These are phyloP conservation scores for Lithohypha guttulata DNA, from an alignment of 2,329 filamentous ascomycete genomes.

Conservation along the genomic window DNA sequence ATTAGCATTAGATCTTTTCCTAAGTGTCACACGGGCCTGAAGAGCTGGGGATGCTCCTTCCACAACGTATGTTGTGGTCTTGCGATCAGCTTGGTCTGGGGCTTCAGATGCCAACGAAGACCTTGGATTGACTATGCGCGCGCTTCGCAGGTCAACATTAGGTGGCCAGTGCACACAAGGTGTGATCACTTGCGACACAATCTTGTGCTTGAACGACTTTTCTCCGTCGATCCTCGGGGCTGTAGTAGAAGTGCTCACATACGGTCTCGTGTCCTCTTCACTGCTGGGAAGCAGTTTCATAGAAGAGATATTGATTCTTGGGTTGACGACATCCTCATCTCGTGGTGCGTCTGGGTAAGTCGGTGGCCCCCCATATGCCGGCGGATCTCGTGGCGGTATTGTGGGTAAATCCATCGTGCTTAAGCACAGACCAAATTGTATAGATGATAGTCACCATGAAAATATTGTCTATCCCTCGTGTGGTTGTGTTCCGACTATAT, in stretches of 20 bases:
- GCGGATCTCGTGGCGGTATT: slow-evolving; percentile 22
- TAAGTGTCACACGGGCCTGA: slow-evolving; percentile 22
- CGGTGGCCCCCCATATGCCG: slow-evolving; percentile 35
- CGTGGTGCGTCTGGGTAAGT: slow-evolving; percentile 26
- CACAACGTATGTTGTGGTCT: slow-evolving; percentile 10
- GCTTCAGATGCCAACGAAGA: slow-evolving; percentile 17
- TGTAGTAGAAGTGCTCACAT: slow-evolving; percentile 25
- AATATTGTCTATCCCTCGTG: not conserved
- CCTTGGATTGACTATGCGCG: slow-evolving; percentile 16
- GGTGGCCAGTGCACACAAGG: slow-evolving; percentile 17
- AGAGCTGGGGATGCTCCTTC: slow-evolving; percentile 17
- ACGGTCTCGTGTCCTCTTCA: slow-evolving; percentile 31
- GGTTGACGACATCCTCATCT: slow-evolving; percentile 25
- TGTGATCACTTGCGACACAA: slow-evolving; percentile 10
- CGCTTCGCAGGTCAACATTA: slow-evolving; percentile 8
- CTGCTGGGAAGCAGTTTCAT: slow-evolving; percentile 37
- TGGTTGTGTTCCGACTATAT: not conserved
- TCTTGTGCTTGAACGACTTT: slow-evolving; percentile 18
- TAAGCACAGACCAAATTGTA: slow-evolving; percentile 1
- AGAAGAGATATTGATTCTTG: slow-evolving; percentile 29
- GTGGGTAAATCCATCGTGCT: slow-evolving; percentile 5
- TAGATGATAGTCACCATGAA: slow-evolving; percentile 1
- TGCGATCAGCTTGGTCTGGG: slow-evolving; percentile 14
- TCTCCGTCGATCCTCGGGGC: slow-evolving; percentile 11
- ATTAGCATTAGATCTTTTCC: slow-evolving; percentile 19